Evolutionary conservation across 2,329 filamentous ascomycete genomes (phyloP), one percentile per base, ranked within the genome.

Genomic region (Pseudocercospora fijiensis): DNA sequence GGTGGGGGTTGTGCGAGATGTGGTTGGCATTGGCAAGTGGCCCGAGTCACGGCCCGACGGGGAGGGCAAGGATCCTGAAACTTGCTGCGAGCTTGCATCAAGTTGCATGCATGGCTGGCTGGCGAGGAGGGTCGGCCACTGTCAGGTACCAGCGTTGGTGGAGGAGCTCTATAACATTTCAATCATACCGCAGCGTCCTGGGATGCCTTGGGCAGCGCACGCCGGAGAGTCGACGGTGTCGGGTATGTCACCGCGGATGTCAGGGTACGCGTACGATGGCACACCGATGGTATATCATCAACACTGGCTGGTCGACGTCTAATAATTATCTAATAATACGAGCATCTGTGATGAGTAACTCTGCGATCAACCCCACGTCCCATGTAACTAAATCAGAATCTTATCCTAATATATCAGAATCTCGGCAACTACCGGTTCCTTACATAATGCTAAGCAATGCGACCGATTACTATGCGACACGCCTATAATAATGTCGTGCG

Each of bases 131-230:
- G n/a, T n/a, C n/a, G n/a, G n/a, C n/a, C n/a, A n/a, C n/a, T n/a
- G n/a, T 37, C 33, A 37, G 33, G 33, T 37, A 37, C 33, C 16
- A 37, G 33, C 33, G 33, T 37, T 37, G 33, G 13, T 16, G 4
- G 13, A 37, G 43, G n/a, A 11, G 18, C 43, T 20, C 43, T 47
- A 47, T 47, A 47, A 27, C 24, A 7, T 28, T 52, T 52, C n/a
- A 9, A 28, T 27, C 13, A 22, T 51, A 26, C 26, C 10, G 47
- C 20, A 24, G 49, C 20, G 20, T 27, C 24, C 49, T 52, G 49
- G 49, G 49, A 52, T 52, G 49, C 49, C 49, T 52, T 52, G 49
- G 27, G 49, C 49, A 52, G 49, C 24, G 49, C 9, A 24, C 13
- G 49, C 16, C 13, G 49, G 49, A 27, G 22, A 16, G 49, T 28